Conservation (phyloP, 768 basidiomycete species). For the Lactarius hatsudake region DNA sequence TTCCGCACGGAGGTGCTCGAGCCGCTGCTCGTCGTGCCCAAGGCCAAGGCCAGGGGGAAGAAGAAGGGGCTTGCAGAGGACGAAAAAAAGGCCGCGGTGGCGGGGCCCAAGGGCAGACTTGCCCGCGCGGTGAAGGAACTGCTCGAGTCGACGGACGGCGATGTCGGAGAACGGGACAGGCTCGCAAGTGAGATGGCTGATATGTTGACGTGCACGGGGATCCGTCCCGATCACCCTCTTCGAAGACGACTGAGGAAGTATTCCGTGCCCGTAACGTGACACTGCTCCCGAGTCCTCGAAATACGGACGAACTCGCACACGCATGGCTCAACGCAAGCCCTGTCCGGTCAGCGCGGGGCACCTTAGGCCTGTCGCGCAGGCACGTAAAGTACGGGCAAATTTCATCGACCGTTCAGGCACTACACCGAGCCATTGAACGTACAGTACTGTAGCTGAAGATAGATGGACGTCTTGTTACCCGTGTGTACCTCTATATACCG, state of each 20-base stretch:
- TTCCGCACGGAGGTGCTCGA: conserved; percentile 74
- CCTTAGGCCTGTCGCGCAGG: neutral
- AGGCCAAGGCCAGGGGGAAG: conserved; percentile 49
- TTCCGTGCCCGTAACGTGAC: conserved; percentile 25
- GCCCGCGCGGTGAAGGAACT: conserved; percentile 66
- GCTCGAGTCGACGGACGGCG: conserved; percentile 50
- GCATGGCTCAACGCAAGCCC: neutral
- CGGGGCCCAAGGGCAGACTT: conserved; percentile 59
- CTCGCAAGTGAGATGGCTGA: conserved; percentile 52
- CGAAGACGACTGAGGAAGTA: conserved; percentile 67
- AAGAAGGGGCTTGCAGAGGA: conserved; percentile 44
- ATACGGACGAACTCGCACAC: neutral
- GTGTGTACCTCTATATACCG: conserved; percentile 4
- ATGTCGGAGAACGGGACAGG: conserved; percentile 44
- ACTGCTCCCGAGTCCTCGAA: neutral
- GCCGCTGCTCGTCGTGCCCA: conserved; percentile 65
- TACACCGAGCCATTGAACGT: neutral
- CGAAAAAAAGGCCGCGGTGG: conserved; percentile 40
- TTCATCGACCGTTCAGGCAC: conserved; percentile 2
- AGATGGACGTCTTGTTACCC: neutral
- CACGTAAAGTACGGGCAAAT: neutral
- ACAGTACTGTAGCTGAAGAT: neutral
- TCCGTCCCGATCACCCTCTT: conserved; percentile 63
- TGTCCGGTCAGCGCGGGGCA: neutral
- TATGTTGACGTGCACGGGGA: conserved; percentile 50